Evolutionary conservation across 2,329 filamentous ascomycete species (phyloP), one percentile per base, ranked within the genome.

Genomic region (Fusarium lateritium): DNA sequence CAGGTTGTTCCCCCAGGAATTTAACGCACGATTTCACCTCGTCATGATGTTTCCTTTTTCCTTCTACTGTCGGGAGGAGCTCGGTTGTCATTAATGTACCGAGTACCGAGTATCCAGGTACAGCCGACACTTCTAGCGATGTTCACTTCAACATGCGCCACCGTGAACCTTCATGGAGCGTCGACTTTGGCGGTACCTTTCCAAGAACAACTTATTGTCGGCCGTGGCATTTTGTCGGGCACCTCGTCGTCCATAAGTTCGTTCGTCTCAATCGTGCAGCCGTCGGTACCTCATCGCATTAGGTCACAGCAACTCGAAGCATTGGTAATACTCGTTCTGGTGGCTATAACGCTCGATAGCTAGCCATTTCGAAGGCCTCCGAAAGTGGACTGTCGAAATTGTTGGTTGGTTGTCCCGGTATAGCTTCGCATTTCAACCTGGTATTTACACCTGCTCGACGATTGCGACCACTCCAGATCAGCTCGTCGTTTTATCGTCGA

Each of bases 381-480:
- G 33, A 34, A 34, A 46, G 17, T 47, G 28, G 21, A 49, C 33
- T n/a, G 9, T 65, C 50, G 51, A 36, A 21, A 14, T 22, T 24
- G 33, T 28, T 36, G 42, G 31, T 31, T 49, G 36, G 14, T 22
- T 36, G 26, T 33, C n/a, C 40, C 31, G 19, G 26, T 36, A 45
- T 46, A 42, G 34, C 46, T 50, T 62, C 55, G 45, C 24, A 42
- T 59, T 42, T 62, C 40, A 47, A 51, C 47, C 47, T 24, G 40
- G 33, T 46, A 56, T 67, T 68, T 39, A 52, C 62, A 68, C 51
- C 62, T 50, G 45, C 51, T 67, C 26, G 47, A 65, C 44, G 26
- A 56, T 65, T 31, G 55, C 38, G 40, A 51, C 56, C 56, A 64
- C 60, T 59, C 51, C 57, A 72, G 60, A 54, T 50, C 47, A 54